Percentiles rank a stretch among this genome's conserved stretches.
phyloP scores from a whole-genome alignment of 129 eudicot species.

The Solidago caesia region DNA sequence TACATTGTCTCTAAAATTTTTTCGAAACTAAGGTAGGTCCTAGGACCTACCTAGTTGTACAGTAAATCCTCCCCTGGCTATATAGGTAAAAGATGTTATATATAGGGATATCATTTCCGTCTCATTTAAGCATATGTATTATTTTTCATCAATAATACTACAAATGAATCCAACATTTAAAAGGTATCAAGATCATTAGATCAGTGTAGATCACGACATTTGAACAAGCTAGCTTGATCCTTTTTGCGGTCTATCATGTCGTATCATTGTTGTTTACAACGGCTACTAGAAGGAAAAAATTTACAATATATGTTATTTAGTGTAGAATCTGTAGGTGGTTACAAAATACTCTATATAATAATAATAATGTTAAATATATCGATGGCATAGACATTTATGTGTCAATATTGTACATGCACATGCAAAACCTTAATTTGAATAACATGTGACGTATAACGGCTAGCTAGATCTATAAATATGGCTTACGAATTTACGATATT shows the following conservation, averaged over 20 bases:
- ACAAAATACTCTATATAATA: not conserved
- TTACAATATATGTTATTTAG: no score
- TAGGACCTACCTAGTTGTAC: no score
- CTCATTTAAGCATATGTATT: no score
- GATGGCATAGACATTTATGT: not conserved
- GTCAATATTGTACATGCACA: not conserved
- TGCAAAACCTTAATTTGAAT: constrained; percentile 13
- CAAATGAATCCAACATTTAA: no score
- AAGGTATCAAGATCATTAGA: not conserved
- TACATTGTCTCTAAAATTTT: no score
- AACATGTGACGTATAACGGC: constrained; percentile 31
- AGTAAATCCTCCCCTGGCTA: no score
- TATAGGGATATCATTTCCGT: not conserved
- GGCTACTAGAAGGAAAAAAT: not conserved
- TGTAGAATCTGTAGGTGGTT: not conserved
- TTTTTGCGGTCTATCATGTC: not conserved
- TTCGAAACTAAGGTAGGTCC: no score
- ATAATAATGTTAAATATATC: not conserved
- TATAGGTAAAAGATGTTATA: no score
- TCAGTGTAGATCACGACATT: not conserved
- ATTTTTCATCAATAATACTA: no score
- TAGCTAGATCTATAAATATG: constrained; percentile 22
- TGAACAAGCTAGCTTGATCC: not conserved
- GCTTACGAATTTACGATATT: not conserved
- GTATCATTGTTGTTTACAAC: not conserved